Evolutionary conservation across 768 basidiomycete species (phyloP).

Genomic region (Trametes maxima): DNA sequence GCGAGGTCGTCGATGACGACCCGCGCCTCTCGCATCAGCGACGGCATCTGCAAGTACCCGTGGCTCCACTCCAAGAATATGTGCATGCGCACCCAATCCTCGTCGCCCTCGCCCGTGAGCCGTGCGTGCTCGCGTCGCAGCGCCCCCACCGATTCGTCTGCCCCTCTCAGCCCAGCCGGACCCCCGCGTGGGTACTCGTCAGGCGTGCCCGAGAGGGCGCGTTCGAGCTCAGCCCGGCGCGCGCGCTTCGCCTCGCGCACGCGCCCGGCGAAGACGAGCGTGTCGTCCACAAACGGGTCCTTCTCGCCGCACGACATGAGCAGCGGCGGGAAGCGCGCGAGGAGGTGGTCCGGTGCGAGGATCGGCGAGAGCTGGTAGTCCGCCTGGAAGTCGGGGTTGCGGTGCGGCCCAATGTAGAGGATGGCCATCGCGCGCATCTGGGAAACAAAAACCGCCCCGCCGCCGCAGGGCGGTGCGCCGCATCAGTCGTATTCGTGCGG

Average conservation of each 20-base stretch:
- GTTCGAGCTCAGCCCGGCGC: conserved; percentile 72
- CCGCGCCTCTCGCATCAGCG: conserved; percentile 80
- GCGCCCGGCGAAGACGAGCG: conserved; percentile 93
- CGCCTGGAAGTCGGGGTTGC: conserved; percentile 90
- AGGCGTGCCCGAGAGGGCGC: conserved; percentile 58
- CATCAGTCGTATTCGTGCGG: conserved; percentile 16
- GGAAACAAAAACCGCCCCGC: neutral
- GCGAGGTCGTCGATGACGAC: conserved; percentile 81
- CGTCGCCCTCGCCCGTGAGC: conserved; percentile 72
- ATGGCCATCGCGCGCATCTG: conserved; percentile 99
- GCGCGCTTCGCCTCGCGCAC: conserved; percentile 93
- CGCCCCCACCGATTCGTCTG: conserved; percentile 35
- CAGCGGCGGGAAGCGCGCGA: conserved; percentile 93
- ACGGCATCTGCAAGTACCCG: conserved; percentile 94
- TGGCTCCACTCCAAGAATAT: conserved; percentile 97
- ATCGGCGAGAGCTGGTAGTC: conserved; percentile 98
- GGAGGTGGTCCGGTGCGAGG: conserved; percentile 76
- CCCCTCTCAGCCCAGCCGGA: neutral
- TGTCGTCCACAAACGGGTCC: conserved; percentile 94
- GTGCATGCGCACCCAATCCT: conserved; percentile 94
- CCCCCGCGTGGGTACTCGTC: conserved; percentile 48
- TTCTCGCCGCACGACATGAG: conserved; percentile 96
- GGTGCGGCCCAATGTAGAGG: conserved; percentile 91
- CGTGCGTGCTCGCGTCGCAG: conserved; percentile 62
- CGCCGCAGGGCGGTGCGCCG: neutral